Base-by-base conservation (phyloP, 495 filamentous ascomycete species). In the Hypoxylon crocopeplum region DNA sequence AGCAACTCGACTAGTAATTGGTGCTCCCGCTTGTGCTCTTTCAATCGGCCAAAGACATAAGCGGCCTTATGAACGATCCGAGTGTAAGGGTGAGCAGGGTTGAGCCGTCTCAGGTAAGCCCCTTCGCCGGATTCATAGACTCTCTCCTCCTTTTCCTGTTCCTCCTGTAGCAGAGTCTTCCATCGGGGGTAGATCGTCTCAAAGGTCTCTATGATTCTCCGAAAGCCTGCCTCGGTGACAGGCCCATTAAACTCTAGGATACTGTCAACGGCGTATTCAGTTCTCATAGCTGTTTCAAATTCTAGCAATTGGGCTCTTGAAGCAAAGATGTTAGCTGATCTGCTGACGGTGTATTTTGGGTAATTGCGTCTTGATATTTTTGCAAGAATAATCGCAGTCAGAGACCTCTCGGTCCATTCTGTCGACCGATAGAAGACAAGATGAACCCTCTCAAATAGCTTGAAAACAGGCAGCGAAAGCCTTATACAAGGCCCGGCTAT, bases 391-490 rank as follows among this genome's bases (percentile, higher is more conserved):
- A 98, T 93, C 2, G 93, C 93, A 1, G 91, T 97, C 2, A 98
- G 82, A 8, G 93, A 97, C 64, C 96, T 97, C 64, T 97, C 94
- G 0, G 93, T 94, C 93, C 93, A 98, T 69, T 97, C 92, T 0
- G 93, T 96, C 21, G 93, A 97, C 24, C 93, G 82, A 68, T 97
- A 97, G 69, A 97, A 98, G 42, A 98, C 93, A 5, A 98, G 75
- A 73, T 98, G 93, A 1, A 97, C 91, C 24, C 94, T 84, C 68
- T 97, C 92, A 64, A 98, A 98, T 3, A 98, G 82, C 53, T 85
- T 88, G 50, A 91, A 82, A n/a, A 86, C 81, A 6, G 86, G 77
- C 1, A 86, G 71, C 1, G 91, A 86, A 12, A 98, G 86, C 32
- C 93, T 79, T 41, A 97, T 88, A 51, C 92, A 92, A 25, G 89